Evolutionary conservation across 2,329 filamentous ascomycete species (phyloP), one percentile per base, ranked within the genome.

Genomic region (Bisporella sp.): DNA sequence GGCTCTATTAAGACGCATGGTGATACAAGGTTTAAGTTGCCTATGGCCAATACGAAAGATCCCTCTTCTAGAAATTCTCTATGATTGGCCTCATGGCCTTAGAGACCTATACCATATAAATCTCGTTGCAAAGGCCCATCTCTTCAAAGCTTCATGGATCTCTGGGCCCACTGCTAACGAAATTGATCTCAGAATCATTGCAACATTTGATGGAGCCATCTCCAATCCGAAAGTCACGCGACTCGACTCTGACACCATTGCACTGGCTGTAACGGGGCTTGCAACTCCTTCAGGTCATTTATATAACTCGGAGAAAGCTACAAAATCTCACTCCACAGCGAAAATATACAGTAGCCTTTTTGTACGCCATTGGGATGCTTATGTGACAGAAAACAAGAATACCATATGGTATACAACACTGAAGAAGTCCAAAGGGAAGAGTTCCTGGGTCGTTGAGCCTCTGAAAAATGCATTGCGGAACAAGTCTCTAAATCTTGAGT

Each of bases 331-430:
- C 29, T 84, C 84, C 21, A 78, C 80, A 4, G 89, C 81, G 31
- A 83, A 79, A 59, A 76, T 89, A 28, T 93, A 93, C 66, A 81
- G 80, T 21, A 80, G 78, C 45, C 78, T 91, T 30, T 93, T 88
- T 61, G 86, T 88, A 31, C 79, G 89, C 11, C 87, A 95, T 62
- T 95, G 89, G 89, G 88, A 95, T 64, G 68, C 76, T n/a, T 95
- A 85, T 69, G 73, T 82, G 30, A 81, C 78, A 1, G 77, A 82
- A 43, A 83, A 87, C 60, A 81, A 77, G 54, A 85, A 83, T 60
- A 78, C 85, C 2, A 75, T 96, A 31, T 93, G 85, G 75, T 87
- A 88, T 31, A 83, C 83, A 32, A 76, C 77, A 5, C 65, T 93
- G 45, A 71, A 63, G 48, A 68, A 63, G 47, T 64, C 59, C 13